Percentiles rank a stretch among this genome's conserved stretches.
These are phyloP conservation scores for Rutstroemia sp. DNA, from an alignment of 2,329 filamentous ascomycete genomes.

Conservation along the genomic window DNA sequence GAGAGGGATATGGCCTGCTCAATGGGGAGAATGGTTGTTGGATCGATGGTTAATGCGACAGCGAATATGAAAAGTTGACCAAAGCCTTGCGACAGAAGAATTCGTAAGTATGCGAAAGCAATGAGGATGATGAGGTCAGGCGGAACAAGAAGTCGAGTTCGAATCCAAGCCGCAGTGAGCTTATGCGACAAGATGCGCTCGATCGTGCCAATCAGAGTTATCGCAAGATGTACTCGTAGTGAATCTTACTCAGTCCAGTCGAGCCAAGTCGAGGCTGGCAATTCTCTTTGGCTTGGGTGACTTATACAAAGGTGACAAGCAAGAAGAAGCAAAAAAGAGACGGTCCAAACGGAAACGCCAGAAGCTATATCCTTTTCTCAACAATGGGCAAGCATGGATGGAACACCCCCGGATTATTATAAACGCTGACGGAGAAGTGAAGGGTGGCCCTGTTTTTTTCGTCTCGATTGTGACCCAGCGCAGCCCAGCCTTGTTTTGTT, in stretches of 20 bases:
- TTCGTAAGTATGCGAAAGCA: neutral
- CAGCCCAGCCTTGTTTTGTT: neutral
- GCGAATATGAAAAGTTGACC: neutral
- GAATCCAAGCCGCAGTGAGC: neutral
- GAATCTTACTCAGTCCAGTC: neutral
- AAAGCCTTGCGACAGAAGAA: no score
- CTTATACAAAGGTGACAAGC: neutral
- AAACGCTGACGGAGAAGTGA: neutral
- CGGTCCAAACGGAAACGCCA: neutral
- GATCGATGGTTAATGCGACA: neutral
- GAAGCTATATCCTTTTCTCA: neutral
- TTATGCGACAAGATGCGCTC: slow-evolving; percentile 1
- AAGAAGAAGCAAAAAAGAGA: neutral
- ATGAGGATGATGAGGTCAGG: neutral
- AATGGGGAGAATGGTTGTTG: neutral
- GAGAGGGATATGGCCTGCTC: neutral
- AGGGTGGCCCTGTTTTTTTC: neutral
- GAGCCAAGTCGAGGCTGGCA: no score
- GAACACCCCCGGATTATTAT: neutral
- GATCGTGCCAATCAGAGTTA: neutral
- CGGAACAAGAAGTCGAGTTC: neutral
- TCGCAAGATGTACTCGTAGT: neutral
- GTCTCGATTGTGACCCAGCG: neutral
- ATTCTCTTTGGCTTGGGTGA: neutral
- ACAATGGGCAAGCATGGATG: neutral